Percentiles rank a stretch among this genome's conserved stretches.
Conservation (phyloP, 2,329 filamentous ascomycete species). For the Pyricularia grisea region DNA sequence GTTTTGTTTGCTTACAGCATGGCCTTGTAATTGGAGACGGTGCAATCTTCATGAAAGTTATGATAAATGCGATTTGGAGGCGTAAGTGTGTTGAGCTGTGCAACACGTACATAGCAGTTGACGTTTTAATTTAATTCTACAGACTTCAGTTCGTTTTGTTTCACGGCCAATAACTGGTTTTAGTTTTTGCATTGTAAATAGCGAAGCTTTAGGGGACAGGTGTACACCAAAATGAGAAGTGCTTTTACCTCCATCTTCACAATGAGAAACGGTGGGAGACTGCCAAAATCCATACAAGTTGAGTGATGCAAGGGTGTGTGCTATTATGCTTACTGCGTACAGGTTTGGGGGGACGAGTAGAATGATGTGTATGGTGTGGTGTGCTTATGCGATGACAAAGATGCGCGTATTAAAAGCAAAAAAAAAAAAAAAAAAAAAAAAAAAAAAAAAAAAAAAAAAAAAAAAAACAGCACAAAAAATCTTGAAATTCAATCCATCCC, state of each 20-base stretch:
- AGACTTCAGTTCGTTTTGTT: not conserved
- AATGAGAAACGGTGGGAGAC: not conserved
- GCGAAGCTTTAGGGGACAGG: not conserved
- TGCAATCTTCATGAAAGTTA: not conserved
- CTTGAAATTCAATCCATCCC: not conserved
- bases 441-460: not conserved
- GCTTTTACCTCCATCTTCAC: not conserved
- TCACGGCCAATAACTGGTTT: not conserved
- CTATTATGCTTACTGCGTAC: not conserved
- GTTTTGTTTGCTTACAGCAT: slow-evolving; percentile 27
- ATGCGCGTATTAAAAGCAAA: not conserved
- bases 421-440: not conserved
- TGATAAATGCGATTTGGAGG: not conserved
- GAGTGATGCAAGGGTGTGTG: not conserved
- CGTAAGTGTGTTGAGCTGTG: too few relatives aligned
- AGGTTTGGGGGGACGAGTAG: not conserved
- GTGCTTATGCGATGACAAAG: not conserved
- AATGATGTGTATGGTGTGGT: not conserved
- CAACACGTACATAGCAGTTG: not conserved
- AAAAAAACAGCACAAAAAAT: not conserved
- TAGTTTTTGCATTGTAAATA: not conserved
- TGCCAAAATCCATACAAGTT: not conserved
- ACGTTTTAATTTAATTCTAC: not conserved
- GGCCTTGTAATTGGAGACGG: slow-evolving; percentile 17
- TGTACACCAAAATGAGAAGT: not conserved